Evolutionary conservation across 805 yeast species (phyloP), one percentile per base, ranked within the genome.

Genomic region (Lachancea quebecensis): DNA sequence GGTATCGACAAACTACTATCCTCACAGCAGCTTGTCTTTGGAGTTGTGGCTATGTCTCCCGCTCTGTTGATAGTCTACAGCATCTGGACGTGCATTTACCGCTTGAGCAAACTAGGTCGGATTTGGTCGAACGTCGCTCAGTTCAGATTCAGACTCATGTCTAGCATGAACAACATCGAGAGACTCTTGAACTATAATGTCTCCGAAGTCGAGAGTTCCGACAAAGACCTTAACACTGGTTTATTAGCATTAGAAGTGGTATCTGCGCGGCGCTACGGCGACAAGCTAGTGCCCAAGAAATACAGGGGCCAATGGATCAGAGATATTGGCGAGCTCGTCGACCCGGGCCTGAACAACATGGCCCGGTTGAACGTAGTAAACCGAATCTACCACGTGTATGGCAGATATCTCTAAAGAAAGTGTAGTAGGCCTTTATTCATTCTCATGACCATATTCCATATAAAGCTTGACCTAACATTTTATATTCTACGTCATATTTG

Each of bases 11-110:
- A 85, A 59, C 69, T 91, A 52, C 73, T 93, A 38, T 84, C 88
- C 62, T 82, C 93, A 41, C 99, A 91, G 67, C 95, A 93, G 61
- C 74, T 91, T 44, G 93, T 93, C n/a, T 87, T 91, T 68, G 96
- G 95, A 1, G 69, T 87, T 17, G 85, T 93, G 21, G 96, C 97
- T 1, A 81, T 93, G 2, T 77, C 90, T 15, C 99, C 99, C 0
- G 75, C 91, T 42, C 54, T 79, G 17, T 53, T 87, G 44, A 75
- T 82, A 12, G 50, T 81, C 1, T 75, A 81, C 64, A 74, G 75
- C 50, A 41, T 70, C 4, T 60, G 56, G 45, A 60, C 56, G 58
- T 69, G 45, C 57, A 65, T 53, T 52, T 60, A 53, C 54, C 57
- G 52, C n/a, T 38, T 54, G 39, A 45, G 54, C 14, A 57, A 49